These are phyloP conservation scores for Apiospora pterosperma DNA, from an alignment of 2,329 filamentous ascomycete species.

Conservation along the genomic window DNA sequence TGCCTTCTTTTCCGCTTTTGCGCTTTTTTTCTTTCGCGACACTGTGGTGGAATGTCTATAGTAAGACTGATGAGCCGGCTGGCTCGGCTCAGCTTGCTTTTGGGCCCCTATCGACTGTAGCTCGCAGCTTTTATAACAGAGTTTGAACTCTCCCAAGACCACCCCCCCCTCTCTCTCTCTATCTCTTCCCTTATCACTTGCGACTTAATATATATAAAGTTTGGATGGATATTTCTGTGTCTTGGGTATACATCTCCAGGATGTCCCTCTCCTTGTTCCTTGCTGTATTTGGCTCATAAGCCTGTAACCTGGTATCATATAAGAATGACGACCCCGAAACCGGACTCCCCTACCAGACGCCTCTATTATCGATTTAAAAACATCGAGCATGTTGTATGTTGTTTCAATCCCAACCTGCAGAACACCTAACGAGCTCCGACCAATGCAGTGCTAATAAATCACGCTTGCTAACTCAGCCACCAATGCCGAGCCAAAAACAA, in stretches of 20 bases:
- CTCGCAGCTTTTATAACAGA: neutral
- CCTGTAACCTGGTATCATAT: neutral
- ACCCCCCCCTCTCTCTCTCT: no score
- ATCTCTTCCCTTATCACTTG: neutral
- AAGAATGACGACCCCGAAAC: neutral
- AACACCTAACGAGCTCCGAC: neutral
- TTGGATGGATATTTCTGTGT: neutral
- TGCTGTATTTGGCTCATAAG: neutral
- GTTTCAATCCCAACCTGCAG: neutral
- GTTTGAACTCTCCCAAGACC: neutral
- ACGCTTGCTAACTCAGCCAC: neutral
- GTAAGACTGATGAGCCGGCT: neutral
- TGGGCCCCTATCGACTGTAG: neutral
- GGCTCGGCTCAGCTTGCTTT: neutral
- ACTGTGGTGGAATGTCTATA: neutral
- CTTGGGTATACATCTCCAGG: neutral
- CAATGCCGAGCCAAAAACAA: neutral
- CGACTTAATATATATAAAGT: neutral
- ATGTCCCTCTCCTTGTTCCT: neutral
- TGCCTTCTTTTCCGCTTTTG: no score
- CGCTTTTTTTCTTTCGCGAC: neutral
- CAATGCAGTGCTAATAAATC: neutral
- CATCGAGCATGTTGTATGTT: neutral
- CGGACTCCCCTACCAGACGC: neutral
- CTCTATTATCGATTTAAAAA: neutral